phyloP scores from a whole-genome alignment of 331 rosid genomes.

The Quercus phellos region DNA sequence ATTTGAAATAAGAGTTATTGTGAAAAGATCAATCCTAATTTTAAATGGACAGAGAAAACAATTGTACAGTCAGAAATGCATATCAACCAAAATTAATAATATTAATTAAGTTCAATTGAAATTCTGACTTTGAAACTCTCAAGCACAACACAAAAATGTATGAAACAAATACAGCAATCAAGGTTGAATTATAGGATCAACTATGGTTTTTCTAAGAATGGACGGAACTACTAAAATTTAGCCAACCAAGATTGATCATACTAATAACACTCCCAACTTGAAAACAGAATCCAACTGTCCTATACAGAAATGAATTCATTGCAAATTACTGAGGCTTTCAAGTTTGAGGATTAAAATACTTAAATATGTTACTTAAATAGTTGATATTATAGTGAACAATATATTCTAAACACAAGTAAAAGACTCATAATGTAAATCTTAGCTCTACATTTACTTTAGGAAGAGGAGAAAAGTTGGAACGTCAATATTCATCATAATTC shows the following conservation, averaged over 20 bases:
- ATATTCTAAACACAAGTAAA: background rate
- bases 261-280: background rate
- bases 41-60: background rate
- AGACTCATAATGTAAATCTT: background rate
- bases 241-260: background rate
- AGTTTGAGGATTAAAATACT: background rate
- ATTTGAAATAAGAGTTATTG: background rate
- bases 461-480: background rate
- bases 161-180: background rate
- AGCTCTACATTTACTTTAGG: background rate
- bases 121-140: background rate
- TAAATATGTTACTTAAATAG: background rate
- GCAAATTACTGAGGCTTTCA: background rate
- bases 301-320: background rate
- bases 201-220: background rate
- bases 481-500: background rate
- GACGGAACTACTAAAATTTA: background rate
- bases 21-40: background rate
- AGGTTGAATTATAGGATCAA: background rate
- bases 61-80: background rate
- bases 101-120: background rate
- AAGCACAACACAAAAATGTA: background rate
- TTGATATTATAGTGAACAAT: background rate
- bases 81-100: background rate
- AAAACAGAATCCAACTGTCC: background rate